Evolutionary conservation across 192 early-diverging fungal genomes (phyloP), one percentile per base, ranked within the genome.

Genomic region (Cladochytrium replicatum): DNA sequence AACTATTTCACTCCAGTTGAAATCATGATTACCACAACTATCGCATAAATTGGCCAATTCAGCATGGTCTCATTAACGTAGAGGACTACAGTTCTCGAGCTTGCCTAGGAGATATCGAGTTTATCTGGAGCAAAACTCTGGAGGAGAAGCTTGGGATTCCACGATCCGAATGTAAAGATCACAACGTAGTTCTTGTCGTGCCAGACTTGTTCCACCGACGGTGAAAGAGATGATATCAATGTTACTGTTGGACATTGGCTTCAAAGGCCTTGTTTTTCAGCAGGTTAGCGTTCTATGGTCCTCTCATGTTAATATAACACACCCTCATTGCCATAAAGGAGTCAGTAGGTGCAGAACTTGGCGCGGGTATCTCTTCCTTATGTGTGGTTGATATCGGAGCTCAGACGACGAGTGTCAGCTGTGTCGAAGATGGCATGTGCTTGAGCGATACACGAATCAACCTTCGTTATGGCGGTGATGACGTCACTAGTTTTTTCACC

Each of bases 371-470:
- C 17, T 84, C 88, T 0, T 71, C 77, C 0, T 86, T 87, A 0
- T 91, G 88, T 57, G 83, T 94, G 11, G 85, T 94, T 2, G 89
- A 92, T 49, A 84, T 94, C 57, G 91, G 91, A 4, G 91, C 91
- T 4, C 88, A 94, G 52, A 86, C 80, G 24, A 89, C 88, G 6
- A 88, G 74, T 51, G 65, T 90, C 19, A 62, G 78, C 0, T 91
- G 89, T 49, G 78, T 93, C 7, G 91, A 93, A 41, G 85, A 89
- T 28, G 91, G 91, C 8, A 72, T 84, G 29, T 84, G 80, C 54
- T 58, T 81, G 15, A 74, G 71, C 8, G 80, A 86, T 31, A 85
- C 89, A 4, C 67, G 79, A 41, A 66, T 84, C 1, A 56, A 56
- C 5, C 51, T 81, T 17, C 77, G 81, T 50, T 85, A 85, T 48